Evolutionary conservation across 257 asterid genomes (phyloP), one percentile per base, ranked within the genome.

Genomic region (Scutellaria barbata): DNA sequence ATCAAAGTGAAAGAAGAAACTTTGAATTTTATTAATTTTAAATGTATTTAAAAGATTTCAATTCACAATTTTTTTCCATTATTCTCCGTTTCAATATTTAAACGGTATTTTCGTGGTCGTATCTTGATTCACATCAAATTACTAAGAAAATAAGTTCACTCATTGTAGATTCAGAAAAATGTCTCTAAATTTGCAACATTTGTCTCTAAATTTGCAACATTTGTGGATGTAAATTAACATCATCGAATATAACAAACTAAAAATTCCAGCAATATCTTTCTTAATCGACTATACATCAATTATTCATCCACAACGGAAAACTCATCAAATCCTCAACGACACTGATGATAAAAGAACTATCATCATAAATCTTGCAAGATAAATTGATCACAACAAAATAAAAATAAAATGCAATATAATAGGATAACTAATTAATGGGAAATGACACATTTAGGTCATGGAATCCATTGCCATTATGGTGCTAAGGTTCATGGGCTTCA

Each of bases 401-500:
- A 7, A 68, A 18, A 52, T 7, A 58, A 41, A 66, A 40, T 9
- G 35, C 35, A 30, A 69, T 10, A 59, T 1, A 73, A 20, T 51
- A 17, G 30, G 0, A 35, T 11, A n/a, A 22, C 1, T 41, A 63
- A 47, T 57, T 16, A 57, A 37, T 17, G 42, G 18, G 62, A 62
- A 66, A 12, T 25, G 35, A 41, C 16, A 55, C 0, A n/a, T 10
- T 80, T 69, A 85, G 75, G 83, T 68, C 83, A 56, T 83, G 8
- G 85, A 74, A 14, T 86, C 92, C 80, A 82, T 57, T n/a, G 77
- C 82, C 73, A 87, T 14, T 2, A 89, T 63, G 46, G 87, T 61
- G 78, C 80, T 85, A 67, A 90, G 94, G 68, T 90, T 90, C 90
- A 90, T 85, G 39, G 94, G 97, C 25, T 41, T 68, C 96, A 90